Conservation (phyloP, 495 filamentous ascomycete genomes). For the Polyplosphaeria fusca region DNA sequence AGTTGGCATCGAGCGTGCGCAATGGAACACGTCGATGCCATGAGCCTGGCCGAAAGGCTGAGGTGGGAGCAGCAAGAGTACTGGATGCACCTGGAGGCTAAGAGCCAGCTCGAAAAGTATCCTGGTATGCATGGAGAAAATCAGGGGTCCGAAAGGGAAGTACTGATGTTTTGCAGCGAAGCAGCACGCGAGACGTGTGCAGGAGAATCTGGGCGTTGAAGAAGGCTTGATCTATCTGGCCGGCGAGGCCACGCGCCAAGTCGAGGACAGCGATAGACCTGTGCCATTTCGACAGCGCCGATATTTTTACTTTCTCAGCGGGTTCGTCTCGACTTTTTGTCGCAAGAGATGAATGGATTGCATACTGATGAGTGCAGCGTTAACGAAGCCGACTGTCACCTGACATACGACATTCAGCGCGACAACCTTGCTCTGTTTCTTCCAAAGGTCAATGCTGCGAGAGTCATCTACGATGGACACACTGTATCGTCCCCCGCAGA, state of each 20-base stretch:
- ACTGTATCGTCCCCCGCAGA: constrained; percentile 50
- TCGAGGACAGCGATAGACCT: constrained; percentile 60
- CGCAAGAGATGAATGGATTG: background rate
- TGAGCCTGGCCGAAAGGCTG: constrained; percentile 4
- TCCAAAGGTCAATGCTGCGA: constrained; percentile 52
- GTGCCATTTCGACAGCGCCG: constrained; percentile 61
- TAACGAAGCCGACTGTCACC: constrained; percentile 57
- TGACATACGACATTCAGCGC: constrained; percentile 60
- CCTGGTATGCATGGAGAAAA: constrained; percentile 48
- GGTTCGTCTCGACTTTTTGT: constrained; percentile 33
- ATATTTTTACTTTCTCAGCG: constrained; percentile 70
- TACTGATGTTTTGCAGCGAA: constrained; percentile 56
- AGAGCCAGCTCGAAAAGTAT: constrained; percentile 39
- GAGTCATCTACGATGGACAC: constrained; percentile 60
- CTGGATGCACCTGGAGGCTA: constrained; percentile 31
- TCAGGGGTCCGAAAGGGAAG: too few relatives aligned
- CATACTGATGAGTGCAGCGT: constrained; percentile 32
- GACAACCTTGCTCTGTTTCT: constrained; percentile 61
- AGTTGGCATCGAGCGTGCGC: background rate
- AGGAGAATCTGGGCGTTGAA: constrained; percentile 57
- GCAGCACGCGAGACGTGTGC: constrained; percentile 72
- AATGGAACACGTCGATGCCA: constrained; percentile 9
- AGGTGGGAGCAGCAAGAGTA: constrained; percentile 17
- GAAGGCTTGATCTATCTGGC: constrained; percentile 63
- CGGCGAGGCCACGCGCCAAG: constrained; percentile 48